phyloP scores from a whole-genome alignment of 768 basidiomycete genomes.

The Serpula lacrymans region DNA sequence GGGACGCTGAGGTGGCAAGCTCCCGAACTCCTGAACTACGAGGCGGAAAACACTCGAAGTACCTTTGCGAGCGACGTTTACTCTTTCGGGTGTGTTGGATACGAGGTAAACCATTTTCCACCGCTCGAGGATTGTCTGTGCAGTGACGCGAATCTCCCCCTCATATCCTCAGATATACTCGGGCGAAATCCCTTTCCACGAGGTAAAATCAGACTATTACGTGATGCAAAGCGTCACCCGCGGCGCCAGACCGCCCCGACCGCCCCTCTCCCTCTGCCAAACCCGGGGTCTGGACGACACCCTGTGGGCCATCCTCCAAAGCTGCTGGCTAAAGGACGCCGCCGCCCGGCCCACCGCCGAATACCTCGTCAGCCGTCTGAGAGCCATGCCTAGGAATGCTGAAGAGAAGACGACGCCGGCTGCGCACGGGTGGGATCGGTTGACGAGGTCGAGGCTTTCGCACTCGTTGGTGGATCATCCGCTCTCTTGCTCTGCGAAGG shows the following conservation, averaged over 20 bases:
- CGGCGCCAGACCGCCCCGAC: conserved; percentile 17
- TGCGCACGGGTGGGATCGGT: too few species aligned
- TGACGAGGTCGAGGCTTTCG: too few species aligned
- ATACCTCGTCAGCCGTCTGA: too few species aligned
- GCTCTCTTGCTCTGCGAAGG: too few species aligned
- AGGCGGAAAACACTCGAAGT: background rate
- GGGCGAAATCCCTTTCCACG: background rate
- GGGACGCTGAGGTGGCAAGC: conserved; percentile 12
- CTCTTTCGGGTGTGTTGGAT: conserved; percentile 17
- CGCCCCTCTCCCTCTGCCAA: conserved; percentile 6
- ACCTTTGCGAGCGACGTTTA: conserved; percentile 18
- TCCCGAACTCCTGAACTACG: conserved; percentile 8
- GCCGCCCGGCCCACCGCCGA: conserved; percentile 21
- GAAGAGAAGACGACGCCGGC: too few species aligned
- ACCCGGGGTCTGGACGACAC: conserved; percentile 25
- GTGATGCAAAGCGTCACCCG: too few species aligned
- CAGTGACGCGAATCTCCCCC: conserved; percentile 1
- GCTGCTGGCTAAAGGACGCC: conserved; percentile 26
- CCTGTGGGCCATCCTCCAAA: conserved; percentile 27
- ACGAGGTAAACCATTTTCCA: background rate
- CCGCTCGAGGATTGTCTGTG: background rate
- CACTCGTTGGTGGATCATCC: too few species aligned
- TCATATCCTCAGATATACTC: background rate
- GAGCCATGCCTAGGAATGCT: too few species aligned
- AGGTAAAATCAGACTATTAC: background rate